phyloP scores from a whole-genome alignment of 2,329 filamentous ascomycete species.

The Curvularia lunata region DNA sequence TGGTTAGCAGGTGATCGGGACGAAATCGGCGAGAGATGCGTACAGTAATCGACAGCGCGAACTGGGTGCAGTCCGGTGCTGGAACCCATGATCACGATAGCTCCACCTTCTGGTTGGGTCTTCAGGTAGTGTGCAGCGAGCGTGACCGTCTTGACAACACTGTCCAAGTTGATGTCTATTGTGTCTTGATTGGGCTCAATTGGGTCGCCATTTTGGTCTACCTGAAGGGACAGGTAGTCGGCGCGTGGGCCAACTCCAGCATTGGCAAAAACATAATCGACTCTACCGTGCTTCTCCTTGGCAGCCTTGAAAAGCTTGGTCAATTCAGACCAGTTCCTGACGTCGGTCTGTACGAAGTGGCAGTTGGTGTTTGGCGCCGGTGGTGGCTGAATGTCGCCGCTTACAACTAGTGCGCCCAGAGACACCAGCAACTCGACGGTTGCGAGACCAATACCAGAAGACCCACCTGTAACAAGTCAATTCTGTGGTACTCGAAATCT shows the following conservation, averaged over 20 bases:
- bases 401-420: conserved; percentile 62
- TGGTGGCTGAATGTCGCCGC: conserved; percentile 59
- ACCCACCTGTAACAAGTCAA: conserved; percentile 53
- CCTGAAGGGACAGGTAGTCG: conserved; percentile 56
- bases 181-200: conserved; percentile 53
- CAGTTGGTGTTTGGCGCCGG: conserved; percentile 23
- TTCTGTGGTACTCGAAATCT: neutral
- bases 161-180: conserved; percentile 60
- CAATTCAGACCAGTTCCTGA: conserved; percentile 59
- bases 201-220: conserved; percentile 59
- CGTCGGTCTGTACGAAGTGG: conserved; percentile 48
- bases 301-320: conserved; percentile 60
- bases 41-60: conserved; percentile 59
- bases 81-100: conserved; percentile 62
- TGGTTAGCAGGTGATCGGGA: conserved; percentile 4
- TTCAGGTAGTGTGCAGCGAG: conserved; percentile 61
- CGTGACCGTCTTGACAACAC: conserved; percentile 58
- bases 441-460: conserved; percentile 65
- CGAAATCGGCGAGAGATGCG: conserved; percentile 21
- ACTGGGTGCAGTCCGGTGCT: conserved; percentile 59
- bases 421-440: conserved; percentile 60
- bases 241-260: conserved; percentile 60
- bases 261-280: conserved; percentile 61
- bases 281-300: conserved; percentile 50
- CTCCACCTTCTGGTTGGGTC: conserved; percentile 56